A percentile compares a stretch with the other conserved stretches of the same genome.
Conservation (phyloP, 2,329 filamentous ascomycete species). For the Alternaria sp. region DNA sequence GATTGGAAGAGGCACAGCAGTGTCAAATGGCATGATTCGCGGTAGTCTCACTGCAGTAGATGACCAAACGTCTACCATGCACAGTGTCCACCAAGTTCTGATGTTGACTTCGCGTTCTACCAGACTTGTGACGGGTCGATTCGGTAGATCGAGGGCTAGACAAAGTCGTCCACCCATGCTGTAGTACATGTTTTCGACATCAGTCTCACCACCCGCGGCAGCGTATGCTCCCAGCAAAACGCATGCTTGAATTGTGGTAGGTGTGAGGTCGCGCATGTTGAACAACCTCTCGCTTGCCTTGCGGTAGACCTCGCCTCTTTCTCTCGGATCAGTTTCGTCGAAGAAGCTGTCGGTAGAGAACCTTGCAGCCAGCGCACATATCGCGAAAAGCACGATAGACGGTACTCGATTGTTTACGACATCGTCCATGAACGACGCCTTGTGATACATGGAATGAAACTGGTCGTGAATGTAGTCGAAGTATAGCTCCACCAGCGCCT, state of each 20-base stretch:
- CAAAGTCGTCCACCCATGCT: constrained; percentile 30
- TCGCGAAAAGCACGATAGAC: constrained; percentile 24
- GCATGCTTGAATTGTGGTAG: constrained; percentile 27
- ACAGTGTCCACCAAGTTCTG: constrained; percentile 32
- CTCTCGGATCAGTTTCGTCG: constrained; percentile 18
- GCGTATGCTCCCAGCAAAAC: constrained; percentile 30
- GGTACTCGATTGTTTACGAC: constrained; percentile 22
- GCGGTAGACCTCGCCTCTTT: constrained; percentile 25
- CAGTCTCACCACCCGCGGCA: constrained; percentile 29
- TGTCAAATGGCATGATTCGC: constrained; percentile 30
- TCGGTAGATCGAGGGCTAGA: constrained; percentile 27
- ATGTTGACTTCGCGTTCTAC: constrained; percentile 33
- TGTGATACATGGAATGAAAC: constrained; percentile 33
- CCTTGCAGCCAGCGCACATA: constrained; percentile 28
- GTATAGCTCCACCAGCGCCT: constrained; percentile 25
- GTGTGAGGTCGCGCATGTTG: constrained; percentile 23
- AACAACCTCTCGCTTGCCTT: constrained; percentile 23
- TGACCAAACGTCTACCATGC: constrained; percentile 37
- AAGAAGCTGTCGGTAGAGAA: constrained; percentile 26
- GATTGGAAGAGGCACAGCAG: constrained; percentile 25
- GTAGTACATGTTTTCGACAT: constrained; percentile 34
- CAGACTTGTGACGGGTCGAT: constrained; percentile 23
- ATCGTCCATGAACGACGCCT: constrained; percentile 25
- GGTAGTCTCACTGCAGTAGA: constrained; percentile 29
- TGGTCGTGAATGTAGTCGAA: constrained; percentile 36